Percentiles rank a stretch among this genome's conserved stretches.
These are phyloP conservation scores for Penicillium hesseltinei DNA, from an alignment of 2,329 filamentous ascomycete species.

Conservation along the genomic window DNA sequence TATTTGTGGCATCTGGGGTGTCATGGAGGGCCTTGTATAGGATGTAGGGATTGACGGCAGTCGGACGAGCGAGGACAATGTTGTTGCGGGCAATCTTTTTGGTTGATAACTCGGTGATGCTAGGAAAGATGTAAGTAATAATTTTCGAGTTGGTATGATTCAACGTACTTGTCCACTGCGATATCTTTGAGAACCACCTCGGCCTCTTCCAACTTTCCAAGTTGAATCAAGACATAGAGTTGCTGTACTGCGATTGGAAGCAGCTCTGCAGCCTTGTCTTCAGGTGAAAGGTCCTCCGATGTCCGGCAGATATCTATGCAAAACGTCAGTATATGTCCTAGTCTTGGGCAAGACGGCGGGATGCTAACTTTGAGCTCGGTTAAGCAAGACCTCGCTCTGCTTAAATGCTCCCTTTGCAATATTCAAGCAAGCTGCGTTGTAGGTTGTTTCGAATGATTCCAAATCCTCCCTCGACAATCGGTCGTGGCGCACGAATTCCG, in stretches of 20 bases:
- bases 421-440: constrained; percentile 63
- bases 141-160: background rate
- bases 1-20: constrained; percentile 45
- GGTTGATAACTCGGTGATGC: constrained; percentile 58
- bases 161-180: constrained; percentile 49
- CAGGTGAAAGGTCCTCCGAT: constrained; percentile 58
- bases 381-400: constrained; percentile 59
- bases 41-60: constrained; percentile 56
- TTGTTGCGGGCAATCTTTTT: constrained; percentile 62
- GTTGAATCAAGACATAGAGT: constrained; percentile 56
- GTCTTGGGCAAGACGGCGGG: background rate
- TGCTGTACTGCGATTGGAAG: constrained; percentile 62
- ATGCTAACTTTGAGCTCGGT: constrained; percentile 53
- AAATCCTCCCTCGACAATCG: constrained; percentile 58
- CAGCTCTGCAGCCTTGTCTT: constrained; percentile 59
- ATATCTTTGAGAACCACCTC: constrained; percentile 53
- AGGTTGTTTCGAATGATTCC: constrained; percentile 63
- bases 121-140: constrained; percentile 26
- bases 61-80: constrained; percentile 48
- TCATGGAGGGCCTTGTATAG: constrained; percentile 57
- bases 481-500: constrained; percentile 52
- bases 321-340: constrained; percentile 6
- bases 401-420: constrained; percentile 60
- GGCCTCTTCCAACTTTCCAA: constrained; percentile 57
- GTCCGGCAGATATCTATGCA: constrained; percentile 58